Evolutionary conservation across 257 asterid species (phyloP).

Genomic region (Ilex asprella): DNA sequence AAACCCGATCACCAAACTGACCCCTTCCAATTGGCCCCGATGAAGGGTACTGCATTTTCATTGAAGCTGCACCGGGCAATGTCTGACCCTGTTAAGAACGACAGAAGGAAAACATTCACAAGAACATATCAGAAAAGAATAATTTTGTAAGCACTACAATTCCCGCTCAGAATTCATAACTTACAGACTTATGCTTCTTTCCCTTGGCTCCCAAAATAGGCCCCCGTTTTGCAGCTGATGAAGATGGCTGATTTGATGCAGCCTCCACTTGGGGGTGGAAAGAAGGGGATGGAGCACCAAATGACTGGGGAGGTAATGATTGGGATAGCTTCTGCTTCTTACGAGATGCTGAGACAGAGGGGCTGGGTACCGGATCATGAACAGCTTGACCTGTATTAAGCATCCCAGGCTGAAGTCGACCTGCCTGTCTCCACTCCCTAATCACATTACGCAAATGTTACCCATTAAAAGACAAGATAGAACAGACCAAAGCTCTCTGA

Average conservation of each 20-base stretch:
- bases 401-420: slow-evolving; percentile 46
- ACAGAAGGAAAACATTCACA: slow-evolving; percentile 8
- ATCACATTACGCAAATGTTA: slow-evolving; percentile 13
- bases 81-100: slow-evolving; percentile 30
- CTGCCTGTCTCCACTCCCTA: slow-evolving; percentile 74
- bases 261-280: slow-evolving; percentile 47
- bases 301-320: slow-evolving; percentile 57
- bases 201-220: slow-evolving; percentile 53
- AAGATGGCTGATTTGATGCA: slow-evolving; percentile 52
- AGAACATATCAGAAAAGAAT: slow-evolving; percentile 4
- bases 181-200: slow-evolving; percentile 58
- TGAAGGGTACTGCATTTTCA: slow-evolving; percentile 61
- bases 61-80: slow-evolving; percentile 51
- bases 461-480: slow-evolving; percentile 12
- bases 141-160: neutral
- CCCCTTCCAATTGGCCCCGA: slow-evolving; percentile 77
- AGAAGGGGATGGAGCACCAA: slow-evolving; percentile 60
- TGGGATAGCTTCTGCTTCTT: slow-evolving; percentile 50
- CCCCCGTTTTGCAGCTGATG: slow-evolving; percentile 62
- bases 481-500: neutral
- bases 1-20: slow-evolving; percentile 55
- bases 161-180: slow-evolving; percentile 17
- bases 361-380: slow-evolving; percentile 56
- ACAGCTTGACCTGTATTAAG: slow-evolving; percentile 40
- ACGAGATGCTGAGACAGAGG: slow-evolving; percentile 66